Base-by-base conservation (phyloP, 805 yeast species). In the Candida gorgasii region DNA sequence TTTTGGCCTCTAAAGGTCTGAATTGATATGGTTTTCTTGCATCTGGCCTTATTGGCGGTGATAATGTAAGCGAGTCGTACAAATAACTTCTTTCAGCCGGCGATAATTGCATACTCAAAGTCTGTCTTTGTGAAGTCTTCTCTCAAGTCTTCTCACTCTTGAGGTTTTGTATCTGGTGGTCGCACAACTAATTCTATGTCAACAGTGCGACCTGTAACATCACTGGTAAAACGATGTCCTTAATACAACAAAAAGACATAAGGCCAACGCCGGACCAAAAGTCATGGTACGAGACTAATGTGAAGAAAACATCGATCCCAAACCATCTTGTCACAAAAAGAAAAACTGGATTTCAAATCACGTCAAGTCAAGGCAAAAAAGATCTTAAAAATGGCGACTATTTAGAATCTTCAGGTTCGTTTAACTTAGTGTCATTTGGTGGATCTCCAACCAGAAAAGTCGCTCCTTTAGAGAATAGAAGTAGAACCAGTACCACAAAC, bases 1-100 rank as follows among this genome's bases (percentile, higher is more conserved):
- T 80, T 11, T 80, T 80, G 3, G 95, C 86, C 56, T 89, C 95
- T 36, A 93, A 63, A 0, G 97, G 96, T 50, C 97, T 75, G 57
- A 86, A 86, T 61, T 89, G 97, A 45, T 75, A 69, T 11, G 71
- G 71, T 6, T 72, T 65, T 54, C 99, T 76, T 1, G 96, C 86
- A 61, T 93, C 99, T 2, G 97, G 95, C 47, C 99, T 77, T 23
- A 82, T 71, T 4, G 85, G 78, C 0, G 90, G 84, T 2, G 56
- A 44, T 11, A 69, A 69, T 6, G 71, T 58, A 18, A 92, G 68
- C 0, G 97, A 88, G 39, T 85, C 89, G 54, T 82, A 79, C 17
- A 92, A 67, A 58, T 84, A 92, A 1, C 85, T 73, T 52, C 86
- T 75, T 59, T 86, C 95, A 1, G 93, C 83, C 2, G 84, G 81